Percentiles rank a stretch among this genome's conserved stretches.
Conservation (phyloP, 2,329 filamentous ascomycete species). For the Ustulina deusta region DNA sequence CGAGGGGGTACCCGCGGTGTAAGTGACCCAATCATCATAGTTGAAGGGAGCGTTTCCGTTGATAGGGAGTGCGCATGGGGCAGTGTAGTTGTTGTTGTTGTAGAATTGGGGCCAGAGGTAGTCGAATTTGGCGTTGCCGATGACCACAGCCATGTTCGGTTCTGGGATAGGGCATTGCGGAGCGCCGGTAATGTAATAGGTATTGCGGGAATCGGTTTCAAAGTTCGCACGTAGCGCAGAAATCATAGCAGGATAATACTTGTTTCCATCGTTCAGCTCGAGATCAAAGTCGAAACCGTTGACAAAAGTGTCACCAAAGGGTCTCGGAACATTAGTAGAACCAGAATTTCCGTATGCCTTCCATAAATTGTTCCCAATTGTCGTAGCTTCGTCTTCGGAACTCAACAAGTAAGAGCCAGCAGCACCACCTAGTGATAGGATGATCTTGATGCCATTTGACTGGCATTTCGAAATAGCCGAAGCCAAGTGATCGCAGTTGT, state of each 20-base stretch:
- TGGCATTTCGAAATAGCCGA: slow-evolving; percentile 58
- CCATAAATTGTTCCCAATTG: slow-evolving; percentile 60
- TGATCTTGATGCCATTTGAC: slow-evolving; percentile 56
- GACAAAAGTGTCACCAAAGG: slow-evolving; percentile 61
- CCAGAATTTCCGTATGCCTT: slow-evolving; percentile 57
- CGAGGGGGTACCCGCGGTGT: slow-evolving; percentile 51
- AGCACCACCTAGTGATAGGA: slow-evolving; percentile 60
- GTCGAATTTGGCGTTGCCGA: slow-evolving; percentile 56
- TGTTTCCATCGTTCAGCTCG: slow-evolving; percentile 55
- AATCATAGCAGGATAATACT: slow-evolving; percentile 52
- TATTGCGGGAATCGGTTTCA: slow-evolving; percentile 49
- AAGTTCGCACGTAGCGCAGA: slow-evolving; percentile 51
- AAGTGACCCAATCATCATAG: slow-evolving; percentile 53
- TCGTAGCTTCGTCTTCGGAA: slow-evolving; percentile 54
- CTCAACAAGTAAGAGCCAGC: slow-evolving; percentile 52
- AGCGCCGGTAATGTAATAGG: slow-evolving; percentile 61
- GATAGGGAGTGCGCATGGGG: slow-evolving; percentile 52
- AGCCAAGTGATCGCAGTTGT: slow-evolving; percentile 55
- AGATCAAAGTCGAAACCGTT: slow-evolving; percentile 41
- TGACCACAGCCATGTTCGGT: slow-evolving; percentile 55
- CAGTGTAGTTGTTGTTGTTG: slow-evolving; percentile 56
- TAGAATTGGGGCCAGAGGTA: slow-evolving; percentile 61
- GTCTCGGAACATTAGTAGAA: slow-evolving; percentile 52
- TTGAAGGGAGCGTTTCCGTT: slow-evolving; percentile 52
- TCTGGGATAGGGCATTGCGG: slow-evolving; percentile 62